phyloP scores from a whole-genome alignment of 495 filamentous ascomycete species.

The Aspergillus sclerotioniger region DNA sequence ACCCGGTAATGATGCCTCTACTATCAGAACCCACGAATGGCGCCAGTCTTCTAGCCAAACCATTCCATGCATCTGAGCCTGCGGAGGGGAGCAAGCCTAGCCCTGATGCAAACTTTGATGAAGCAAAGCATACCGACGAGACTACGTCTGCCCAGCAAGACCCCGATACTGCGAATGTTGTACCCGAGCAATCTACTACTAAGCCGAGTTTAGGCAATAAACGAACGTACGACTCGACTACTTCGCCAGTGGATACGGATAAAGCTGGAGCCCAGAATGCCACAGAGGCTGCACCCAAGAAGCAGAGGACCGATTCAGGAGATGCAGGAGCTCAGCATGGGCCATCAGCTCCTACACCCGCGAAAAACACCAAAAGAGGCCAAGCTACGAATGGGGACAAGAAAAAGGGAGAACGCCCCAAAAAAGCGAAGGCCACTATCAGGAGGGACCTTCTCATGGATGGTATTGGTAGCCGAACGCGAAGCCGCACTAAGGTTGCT shows the following conservation, averaged over 20 bases:
- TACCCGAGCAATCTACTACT: neutral
- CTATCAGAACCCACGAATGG: conserved; percentile 6
- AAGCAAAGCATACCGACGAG: conserved; percentile 14
- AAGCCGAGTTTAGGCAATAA: conserved; percentile 28
- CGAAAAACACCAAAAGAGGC: neutral
- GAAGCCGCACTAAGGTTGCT: conserved; percentile 39
- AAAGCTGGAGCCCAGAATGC: conserved; percentile 16
- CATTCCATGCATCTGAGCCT: neutral
- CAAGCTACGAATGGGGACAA: conserved; percentile 20
- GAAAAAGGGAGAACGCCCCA: conserved; percentile 33
- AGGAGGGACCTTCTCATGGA: conserved; percentile 33
- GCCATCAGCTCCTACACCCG: conserved; percentile 2
- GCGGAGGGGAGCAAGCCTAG: conserved; percentile 13
- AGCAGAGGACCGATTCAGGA: conserved; percentile 28
- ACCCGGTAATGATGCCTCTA: conserved; percentile 2
- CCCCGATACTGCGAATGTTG: conserved; percentile 3
- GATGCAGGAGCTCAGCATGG: conserved; percentile 17
- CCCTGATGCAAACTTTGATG: conserved; percentile 13
- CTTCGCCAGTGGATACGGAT: conserved; percentile 12
- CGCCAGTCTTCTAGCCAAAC: conserved; percentile 1
- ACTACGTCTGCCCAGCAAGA: conserved; percentile 10
- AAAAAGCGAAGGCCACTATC: conserved; percentile 34
- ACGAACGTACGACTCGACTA: conserved; percentile 29
- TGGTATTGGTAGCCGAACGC: conserved; percentile 42
- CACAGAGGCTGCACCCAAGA: conserved; percentile 26